phyloP scores from a whole-genome alignment of 1,284 basidiomycete genomes.

The Afroboletus lepidellus region DNA sequence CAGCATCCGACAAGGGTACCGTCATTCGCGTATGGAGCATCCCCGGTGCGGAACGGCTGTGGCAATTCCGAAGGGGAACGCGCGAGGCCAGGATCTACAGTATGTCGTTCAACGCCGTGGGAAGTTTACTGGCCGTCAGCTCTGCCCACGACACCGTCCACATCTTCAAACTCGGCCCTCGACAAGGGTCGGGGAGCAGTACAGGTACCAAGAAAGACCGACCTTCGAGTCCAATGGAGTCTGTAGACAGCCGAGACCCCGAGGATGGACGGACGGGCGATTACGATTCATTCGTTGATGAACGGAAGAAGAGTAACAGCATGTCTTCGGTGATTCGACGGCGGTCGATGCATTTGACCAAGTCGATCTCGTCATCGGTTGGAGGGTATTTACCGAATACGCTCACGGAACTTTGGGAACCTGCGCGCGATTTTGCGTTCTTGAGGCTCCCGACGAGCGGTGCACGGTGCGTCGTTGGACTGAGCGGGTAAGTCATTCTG shows the following conservation, averaged over 20 bases:
- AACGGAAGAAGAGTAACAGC: conserved; percentile 56
- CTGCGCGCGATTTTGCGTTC: conserved; percentile 92
- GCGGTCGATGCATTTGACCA: conserved; percentile 77
- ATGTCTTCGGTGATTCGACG: conserved; percentile 67
- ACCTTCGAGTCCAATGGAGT: conserved; percentile 58
- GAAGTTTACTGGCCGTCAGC: conserved; percentile 84
- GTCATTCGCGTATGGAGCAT: conserved; percentile 95
- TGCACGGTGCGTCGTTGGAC: conserved; percentile 78
- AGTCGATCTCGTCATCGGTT: conserved; percentile 77
- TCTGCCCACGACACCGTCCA: conserved; percentile 96
- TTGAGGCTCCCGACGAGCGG: conserved; percentile 84
- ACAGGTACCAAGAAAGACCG: conserved; percentile 25
- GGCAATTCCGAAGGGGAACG: conserved; percentile 92
- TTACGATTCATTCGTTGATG: conserved; percentile 74
- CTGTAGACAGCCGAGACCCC: conserved; percentile 62
- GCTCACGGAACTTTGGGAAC: conserved; percentile 97
- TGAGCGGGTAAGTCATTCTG: conserved; percentile 65
- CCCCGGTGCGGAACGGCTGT: conserved; percentile 89
- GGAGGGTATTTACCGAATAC: conserved; percentile 91
- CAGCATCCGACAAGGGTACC: conserved; percentile 94
- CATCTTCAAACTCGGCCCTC: conserved; percentile 77
- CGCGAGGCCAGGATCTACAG: conserved; percentile 86
- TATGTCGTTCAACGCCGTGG: conserved; percentile 89
- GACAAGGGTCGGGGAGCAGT: conserved; percentile 21
- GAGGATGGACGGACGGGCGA: conserved; percentile 56